phyloP scores from a whole-genome alignment of 768 basidiomycete species.

The Tricholoma furcatifolium region DNA sequence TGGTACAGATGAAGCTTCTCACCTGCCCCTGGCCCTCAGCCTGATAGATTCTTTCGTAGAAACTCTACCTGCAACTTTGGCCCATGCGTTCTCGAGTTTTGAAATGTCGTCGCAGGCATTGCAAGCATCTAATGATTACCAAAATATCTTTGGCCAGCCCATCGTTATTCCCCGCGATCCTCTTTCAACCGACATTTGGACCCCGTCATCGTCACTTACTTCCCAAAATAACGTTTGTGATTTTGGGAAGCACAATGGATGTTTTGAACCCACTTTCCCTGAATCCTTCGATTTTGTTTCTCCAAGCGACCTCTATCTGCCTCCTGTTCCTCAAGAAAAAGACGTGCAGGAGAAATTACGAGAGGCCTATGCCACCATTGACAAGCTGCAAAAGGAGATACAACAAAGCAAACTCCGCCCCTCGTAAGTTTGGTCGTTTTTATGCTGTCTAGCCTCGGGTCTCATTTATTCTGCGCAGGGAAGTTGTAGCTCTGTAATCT shows the following conservation, averaged over 20 bases:
- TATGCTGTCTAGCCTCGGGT: neutral
- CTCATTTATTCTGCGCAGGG: neutral
- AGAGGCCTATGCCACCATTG: slow-evolving; percentile 31
- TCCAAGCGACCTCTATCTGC: neutral
- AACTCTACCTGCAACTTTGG: neutral
- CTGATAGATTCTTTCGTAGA: neutral
- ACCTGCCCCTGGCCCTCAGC: no score
- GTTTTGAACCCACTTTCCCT: neutral
- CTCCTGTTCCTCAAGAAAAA: neutral
- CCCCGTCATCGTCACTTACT: neutral
- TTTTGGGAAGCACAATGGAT: neutral
- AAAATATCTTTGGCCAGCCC: neutral
- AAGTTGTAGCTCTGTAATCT: neutral
- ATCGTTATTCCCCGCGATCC: neutral
- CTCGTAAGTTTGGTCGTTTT: slow-evolving; percentile 6
- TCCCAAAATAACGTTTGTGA: neutral
- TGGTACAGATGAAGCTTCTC: neutral
- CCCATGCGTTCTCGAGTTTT: slow-evolving; percentile 1
- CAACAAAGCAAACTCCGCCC: slow-evolving; percentile 12
- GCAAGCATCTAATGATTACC: neutral
- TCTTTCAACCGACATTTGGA: neutral
- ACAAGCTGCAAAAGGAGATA: slow-evolving; percentile 30
- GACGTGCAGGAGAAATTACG: slow-evolving; percentile 28
- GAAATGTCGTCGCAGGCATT: neutral
- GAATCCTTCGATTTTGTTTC: neutral